These are phyloP conservation scores for Dictyostelium brefeldianum DNA, from an alignment of 78 protist species.

Conservation along the genomic window DNA sequence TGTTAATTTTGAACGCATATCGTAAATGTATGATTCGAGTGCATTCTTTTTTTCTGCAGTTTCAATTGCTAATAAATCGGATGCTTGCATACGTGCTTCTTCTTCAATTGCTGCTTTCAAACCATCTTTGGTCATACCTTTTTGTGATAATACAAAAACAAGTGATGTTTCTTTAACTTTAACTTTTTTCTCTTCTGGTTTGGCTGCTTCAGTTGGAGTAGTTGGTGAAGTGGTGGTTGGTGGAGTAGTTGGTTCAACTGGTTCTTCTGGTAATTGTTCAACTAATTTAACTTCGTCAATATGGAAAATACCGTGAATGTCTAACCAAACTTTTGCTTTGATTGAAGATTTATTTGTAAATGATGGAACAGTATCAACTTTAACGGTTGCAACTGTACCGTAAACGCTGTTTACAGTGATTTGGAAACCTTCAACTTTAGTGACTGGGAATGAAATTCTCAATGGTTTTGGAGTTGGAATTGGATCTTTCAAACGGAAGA, in stretches of 20 bases:
- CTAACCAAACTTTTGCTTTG: constrained; percentile 88
- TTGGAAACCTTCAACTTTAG: constrained; percentile 66
- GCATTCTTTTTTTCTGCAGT: constrained; percentile 87
- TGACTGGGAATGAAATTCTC: constrained; percentile 81
- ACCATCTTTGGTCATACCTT: constrained; percentile 32
- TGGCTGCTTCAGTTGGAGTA: constrained; percentile 15
- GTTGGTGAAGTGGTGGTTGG: constrained; percentile 20
- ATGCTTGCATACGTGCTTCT: constrained; percentile 84
- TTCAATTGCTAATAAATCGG: constrained; percentile 80
- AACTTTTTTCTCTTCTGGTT: constrained; percentile 66
- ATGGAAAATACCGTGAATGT: constrained; percentile 85
- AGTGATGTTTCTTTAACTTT: constrained; percentile 76
- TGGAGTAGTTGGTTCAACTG: constrained; percentile 19
- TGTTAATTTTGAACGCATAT: constrained; percentile 83
- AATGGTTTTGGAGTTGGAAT: constrained; percentile 74
- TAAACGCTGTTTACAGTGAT: constrained; percentile 44
- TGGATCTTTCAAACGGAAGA: constrained; percentile 33
- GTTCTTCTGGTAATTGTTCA: constrained; percentile 69
- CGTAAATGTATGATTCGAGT: constrained; percentile 93
- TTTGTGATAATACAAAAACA: neutral
- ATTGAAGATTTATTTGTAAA: constrained; percentile 58
- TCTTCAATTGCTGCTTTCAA: constrained; percentile 70
- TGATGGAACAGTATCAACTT: constrained; percentile 39
- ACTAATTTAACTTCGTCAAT: constrained; percentile 86
- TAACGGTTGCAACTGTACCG: constrained; percentile 41